Evolutionary conservation across 108 stramenopile species (phyloP), one percentile per base, ranked within the genome.

Genomic region (Cyclotella sp.): DNA sequence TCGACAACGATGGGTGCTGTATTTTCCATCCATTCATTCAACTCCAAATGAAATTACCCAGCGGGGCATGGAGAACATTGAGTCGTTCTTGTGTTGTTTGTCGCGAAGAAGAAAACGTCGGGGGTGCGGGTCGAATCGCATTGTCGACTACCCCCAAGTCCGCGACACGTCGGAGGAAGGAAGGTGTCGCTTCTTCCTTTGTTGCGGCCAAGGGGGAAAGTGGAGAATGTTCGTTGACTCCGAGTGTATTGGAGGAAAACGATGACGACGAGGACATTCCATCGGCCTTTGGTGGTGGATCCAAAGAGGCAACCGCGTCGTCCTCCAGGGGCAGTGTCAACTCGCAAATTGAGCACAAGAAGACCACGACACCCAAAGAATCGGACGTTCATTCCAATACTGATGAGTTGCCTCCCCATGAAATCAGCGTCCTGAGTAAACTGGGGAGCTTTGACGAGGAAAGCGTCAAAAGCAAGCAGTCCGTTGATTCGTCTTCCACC

Each of bases 11-110:
- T 52, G 67, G 67, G 3, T 68, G 49, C 24, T 68, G 67, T 28
- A 34, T 51, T 6, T 9, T 68, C 3, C 67, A 68, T 44, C 67
- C 67, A 14, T 68, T 68, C 30, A 52, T 68, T 34, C 67, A 68
- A 34, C 67, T 68, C 1, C 27, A 68, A 29, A 16, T 53, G 11
- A 68, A 68, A 39, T 39, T 68, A n/a, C 67, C 67, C 46, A 53
- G 67, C 18, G 51, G 51, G 11, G 52, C 12, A 29, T 68, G 67
- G 67, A 68, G 29, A 18, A 68, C 67, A 12, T 22, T 68, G 12
- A 52, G 51, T 53, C 28, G 30, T 16, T 53, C 49, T 11, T 68
- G 67, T 24, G 49, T 68, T 9, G 42, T 68, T 34, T 68, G 67
- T 34, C 51, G 29, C 1, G 49, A 68, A 18, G 49, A 51, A 41